Percentiles rank a stretch among this genome's conserved stretches.
Evolutionary conservation across 208 protist species (phyloP).

Genomic region (Crithidia brevicula): DNA sequence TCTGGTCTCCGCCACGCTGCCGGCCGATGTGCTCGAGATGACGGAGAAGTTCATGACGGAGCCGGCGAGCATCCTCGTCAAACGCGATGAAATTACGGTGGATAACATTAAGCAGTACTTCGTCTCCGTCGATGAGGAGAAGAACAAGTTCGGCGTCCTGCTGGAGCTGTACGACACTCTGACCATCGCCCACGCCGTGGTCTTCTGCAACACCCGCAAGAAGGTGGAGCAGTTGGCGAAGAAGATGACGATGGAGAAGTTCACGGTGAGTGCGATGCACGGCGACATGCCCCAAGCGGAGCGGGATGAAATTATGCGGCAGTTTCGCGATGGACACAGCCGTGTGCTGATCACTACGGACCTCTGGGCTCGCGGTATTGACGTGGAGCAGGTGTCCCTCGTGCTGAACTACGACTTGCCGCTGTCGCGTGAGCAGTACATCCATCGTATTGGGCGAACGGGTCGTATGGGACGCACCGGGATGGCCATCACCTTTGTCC

Average conservation of each 20-base stretch:
- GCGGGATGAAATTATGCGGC: constrained; percentile 97
- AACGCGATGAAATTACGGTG: constrained; percentile 98
- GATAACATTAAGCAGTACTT: constrained; percentile 99
- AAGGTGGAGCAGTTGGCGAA: constrained; percentile 99
- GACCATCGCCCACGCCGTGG: constrained; percentile 98
- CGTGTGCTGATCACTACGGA: constrained; percentile 99
- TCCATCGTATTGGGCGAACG: constrained; percentile 96
- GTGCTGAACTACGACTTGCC: constrained; percentile 99
- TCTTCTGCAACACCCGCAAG: constrained; percentile 99
- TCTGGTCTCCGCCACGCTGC: constrained; percentile 90
- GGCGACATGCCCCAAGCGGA: constrained; percentile 98
- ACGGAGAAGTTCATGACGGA: constrained; percentile 99
- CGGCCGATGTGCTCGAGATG: constrained; percentile 94
- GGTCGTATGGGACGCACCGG: constrained; percentile 98
- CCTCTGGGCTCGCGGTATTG: constrained; percentile 95
- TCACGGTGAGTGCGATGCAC: constrained; percentile 97
- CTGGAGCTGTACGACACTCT: constrained; percentile 99
- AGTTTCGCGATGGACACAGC: constrained; percentile 96
- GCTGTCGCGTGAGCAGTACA: constrained; percentile 91
- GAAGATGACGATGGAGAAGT: constrained; percentile 96
- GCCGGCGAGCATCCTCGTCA: constrained; percentile 98
- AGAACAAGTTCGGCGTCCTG: constrained; percentile 99
- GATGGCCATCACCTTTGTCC: constrained; percentile 99
- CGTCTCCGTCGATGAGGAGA: constrained; percentile 97
- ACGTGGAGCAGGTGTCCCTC: constrained; percentile 98